phyloP scores from a whole-genome alignment of 345 rosid genomes.

The Dipteronia dyeriana region DNA sequence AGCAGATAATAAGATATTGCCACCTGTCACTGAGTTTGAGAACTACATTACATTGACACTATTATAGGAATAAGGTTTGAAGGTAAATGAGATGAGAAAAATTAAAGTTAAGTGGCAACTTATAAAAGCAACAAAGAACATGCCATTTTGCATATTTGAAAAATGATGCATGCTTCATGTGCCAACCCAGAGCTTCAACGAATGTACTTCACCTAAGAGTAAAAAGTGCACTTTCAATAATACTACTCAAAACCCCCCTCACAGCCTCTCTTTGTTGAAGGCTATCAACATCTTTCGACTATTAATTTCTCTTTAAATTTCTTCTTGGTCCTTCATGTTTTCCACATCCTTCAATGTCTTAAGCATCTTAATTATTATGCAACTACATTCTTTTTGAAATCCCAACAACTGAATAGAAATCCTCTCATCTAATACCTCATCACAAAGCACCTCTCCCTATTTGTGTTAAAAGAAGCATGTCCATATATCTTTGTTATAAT shows the following conservation, averaged over 20 bases:
- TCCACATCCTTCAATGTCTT: background rate
- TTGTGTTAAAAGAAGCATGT: background rate
- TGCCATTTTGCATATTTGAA: background rate
- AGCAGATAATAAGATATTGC: background rate
- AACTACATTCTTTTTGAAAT: background rate
- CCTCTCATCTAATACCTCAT: background rate
- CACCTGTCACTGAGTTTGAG: background rate
- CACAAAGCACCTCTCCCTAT: background rate
- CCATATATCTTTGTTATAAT: background rate
- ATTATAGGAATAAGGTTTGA: background rate
- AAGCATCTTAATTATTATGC: background rate
- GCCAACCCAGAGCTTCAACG: background rate
- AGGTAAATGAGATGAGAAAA: background rate
- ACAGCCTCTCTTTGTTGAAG: background rate
- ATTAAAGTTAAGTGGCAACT: background rate
- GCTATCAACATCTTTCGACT: background rate
- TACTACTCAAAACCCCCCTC: background rate
- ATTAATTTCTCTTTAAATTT: background rate
- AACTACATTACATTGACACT: background rate
- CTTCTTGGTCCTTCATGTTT: background rate
- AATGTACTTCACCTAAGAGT: slow-evolving; percentile 1
- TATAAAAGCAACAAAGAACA: background rate
- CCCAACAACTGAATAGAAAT: background rate
- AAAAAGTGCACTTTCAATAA: background rate
- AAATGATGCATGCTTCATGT: background rate